These are phyloP conservation scores for Penicillium macrosclerotiorum DNA, from an alignment of 495 filamentous ascomycete genomes.

Conservation along the genomic window DNA sequence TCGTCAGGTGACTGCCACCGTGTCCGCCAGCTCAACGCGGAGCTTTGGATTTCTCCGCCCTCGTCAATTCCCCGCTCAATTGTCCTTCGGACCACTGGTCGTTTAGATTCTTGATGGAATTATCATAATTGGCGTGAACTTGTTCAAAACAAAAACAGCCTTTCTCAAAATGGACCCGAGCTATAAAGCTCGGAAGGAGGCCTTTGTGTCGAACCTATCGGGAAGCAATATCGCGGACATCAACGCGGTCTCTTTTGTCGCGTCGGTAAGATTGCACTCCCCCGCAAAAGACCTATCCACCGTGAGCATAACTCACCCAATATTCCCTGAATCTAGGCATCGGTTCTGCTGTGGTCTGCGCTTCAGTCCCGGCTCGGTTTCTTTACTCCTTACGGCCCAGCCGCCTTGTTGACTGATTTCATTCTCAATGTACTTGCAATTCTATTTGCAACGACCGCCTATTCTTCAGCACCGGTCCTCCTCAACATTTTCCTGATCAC, in stretches of 20 bases:
- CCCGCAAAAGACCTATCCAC: neutral
- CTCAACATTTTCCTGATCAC: constrained; percentile 72
- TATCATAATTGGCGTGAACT: neutral
- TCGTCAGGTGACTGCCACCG: constrained; percentile 16
- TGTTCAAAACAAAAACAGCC: neutral
- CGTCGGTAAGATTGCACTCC: constrained; percentile 62
- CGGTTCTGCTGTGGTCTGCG: constrained; percentile 83
- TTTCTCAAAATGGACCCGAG: constrained; percentile 50
- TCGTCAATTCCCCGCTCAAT: neutral
- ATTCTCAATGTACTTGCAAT: constrained; percentile 79
- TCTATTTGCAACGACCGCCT: constrained; percentile 82
- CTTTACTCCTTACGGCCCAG: constrained; percentile 70
- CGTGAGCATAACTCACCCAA: neutral
- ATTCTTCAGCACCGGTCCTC: constrained; percentile 70
- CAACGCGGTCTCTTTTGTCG: constrained; percentile 77
- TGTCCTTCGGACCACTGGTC: neutral
- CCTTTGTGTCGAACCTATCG: constrained; percentile 89
- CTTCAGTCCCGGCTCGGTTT: constrained; percentile 84
- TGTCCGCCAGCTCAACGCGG: neutral
- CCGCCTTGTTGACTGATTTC: constrained; percentile 74
- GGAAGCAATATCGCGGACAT: constrained; percentile 84
- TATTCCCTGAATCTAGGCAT: constrained; percentile 51
- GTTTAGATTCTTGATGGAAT: neutral
- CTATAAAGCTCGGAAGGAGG: constrained; percentile 91
- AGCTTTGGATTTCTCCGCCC: constrained; percentile 3